Conservation (phyloP, 768 basidiomycete genomes). For the Gymnopilus junonius region DNA sequence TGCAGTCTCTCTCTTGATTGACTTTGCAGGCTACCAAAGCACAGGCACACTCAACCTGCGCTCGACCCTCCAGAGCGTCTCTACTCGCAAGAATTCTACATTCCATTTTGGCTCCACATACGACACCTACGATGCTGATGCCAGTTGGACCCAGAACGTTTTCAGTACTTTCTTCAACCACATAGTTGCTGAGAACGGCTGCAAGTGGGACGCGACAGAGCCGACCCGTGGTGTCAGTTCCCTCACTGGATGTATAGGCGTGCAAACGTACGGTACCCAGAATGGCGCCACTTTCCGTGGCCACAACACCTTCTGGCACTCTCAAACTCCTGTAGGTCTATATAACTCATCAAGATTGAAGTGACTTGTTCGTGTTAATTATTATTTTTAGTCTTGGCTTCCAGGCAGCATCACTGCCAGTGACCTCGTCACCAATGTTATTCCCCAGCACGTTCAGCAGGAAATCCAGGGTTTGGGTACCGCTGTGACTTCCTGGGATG, state of each 20-base stretch:
- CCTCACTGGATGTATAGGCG: conserved; percentile 14
- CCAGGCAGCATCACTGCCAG: conserved; percentile 16
- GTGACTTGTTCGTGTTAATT: background rate
- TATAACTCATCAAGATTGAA: background rate
- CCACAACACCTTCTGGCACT: conserved; percentile 21
- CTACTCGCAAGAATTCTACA: conserved; percentile 2
- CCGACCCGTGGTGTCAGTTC: conserved; percentile 12
- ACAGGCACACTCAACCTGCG: conserved; percentile 16
- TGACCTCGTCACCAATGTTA: conserved; percentile 18
- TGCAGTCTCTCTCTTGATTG: conserved; percentile 18
- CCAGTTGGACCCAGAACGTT: conserved; percentile 14
- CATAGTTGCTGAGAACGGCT: conserved; percentile 18
- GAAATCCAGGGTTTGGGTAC: conserved; percentile 19
- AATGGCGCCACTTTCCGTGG: conserved; percentile 15
- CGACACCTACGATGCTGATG: conserved; percentile 17
- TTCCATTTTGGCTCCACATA: conserved; percentile 18
- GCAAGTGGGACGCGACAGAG: conserved; percentile 21
- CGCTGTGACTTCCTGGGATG: conserved; percentile 19
- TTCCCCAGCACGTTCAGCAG: conserved; percentile 20
- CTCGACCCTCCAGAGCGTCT: conserved; percentile 14
- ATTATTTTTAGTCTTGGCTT: conserved; percentile 13
- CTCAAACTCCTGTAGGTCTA: conserved; percentile 15
- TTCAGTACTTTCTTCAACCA: conserved; percentile 21
- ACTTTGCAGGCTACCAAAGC: conserved; percentile 17
- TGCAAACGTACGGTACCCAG: conserved; percentile 11